Conservation (phyloP, 2,329 filamentous ascomycete genomes). For the Botrytis elliptica region DNA sequence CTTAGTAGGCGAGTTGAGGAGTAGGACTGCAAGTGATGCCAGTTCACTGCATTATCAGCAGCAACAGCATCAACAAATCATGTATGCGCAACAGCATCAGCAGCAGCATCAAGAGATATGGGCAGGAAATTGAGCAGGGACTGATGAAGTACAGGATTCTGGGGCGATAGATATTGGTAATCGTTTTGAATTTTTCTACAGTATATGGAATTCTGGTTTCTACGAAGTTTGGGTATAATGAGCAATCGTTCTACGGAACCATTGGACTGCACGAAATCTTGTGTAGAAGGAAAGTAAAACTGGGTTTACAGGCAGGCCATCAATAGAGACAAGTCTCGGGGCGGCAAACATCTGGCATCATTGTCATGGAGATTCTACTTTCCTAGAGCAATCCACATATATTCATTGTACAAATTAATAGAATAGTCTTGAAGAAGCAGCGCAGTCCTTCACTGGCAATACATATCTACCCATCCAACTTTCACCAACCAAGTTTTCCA, state of each 20-base stretch:
- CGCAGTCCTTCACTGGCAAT: not conserved
- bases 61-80: constrained; percentile 24
- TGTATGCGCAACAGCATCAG: constrained; percentile 23
- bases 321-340: constrained; percentile 1
- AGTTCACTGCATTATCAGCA: constrained; percentile 25
- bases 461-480: not conserved
- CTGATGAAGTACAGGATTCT: not conserved
- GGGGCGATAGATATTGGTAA: not conserved
- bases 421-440: not conserved
- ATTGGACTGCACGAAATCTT: not conserved
- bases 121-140: not conserved
- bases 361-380: not conserved
- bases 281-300: not conserved
- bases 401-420: constrained; percentile 12
- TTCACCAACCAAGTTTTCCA: not conserved
- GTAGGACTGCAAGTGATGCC: constrained; percentile 26
- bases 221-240: not conserved
- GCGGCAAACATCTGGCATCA: not conserved
- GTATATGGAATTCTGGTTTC: not conserved
- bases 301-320: constrained; percentile 2
- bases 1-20: constrained; percentile 27
- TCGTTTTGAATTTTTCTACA: not conserved
- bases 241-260: not conserved
- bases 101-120: constrained; percentile 20
- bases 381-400: not conserved